Base-by-base conservation (phyloP, 495 filamentous ascomycete genomes). In the Neurospora hispaniola region DNA sequence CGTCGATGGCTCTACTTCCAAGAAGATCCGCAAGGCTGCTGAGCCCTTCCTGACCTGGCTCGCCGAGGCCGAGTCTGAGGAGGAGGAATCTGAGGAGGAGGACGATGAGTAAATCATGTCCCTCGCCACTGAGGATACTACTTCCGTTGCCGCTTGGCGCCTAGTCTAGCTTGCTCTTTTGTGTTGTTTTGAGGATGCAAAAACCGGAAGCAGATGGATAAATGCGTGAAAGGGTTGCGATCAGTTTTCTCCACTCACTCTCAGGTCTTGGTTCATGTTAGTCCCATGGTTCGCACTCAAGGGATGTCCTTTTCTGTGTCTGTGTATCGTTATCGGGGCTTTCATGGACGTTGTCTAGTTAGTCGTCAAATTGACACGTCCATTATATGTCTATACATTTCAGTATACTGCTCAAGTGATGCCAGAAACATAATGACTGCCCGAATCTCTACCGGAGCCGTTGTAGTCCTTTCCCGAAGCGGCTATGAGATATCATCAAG, bases 31-130 rank as follows among this genome's bases (percentile, higher is more conserved):
- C 86, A 96, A 97, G 87, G 89, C 92, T 73, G 94, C 96, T 42
- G 92, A 95, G 86, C 90, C 91, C 69, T 98, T 99, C 89, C 86
- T 98, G 75, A 90, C 89, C 75, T 98, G 96, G 96, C 92, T 99
- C 43, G 88, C 93, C 78, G 93, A 89, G 78, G 96, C 96, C 69
- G 93, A 96, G 81, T 71, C 69, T n/a, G 92, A 91, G 79, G 94
- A 96, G 74, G 93, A 96, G 74, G 93, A 94, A 18, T 87, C 88
- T 31, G 88, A 85, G 40, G 84, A 86, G 73, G 80, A 72, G 27
- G 42, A 39, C 23, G 31, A 35, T 42, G 54, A 54, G 70, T 71
- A 71, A 70, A 14, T 76, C 75, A 75, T 76, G 14, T 66, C 54
- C 27, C 54, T 66, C 27, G 20, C 48, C 18, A 23, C 10, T 27